Evolutionary conservation across 2,329 filamentous ascomycete genomes (phyloP), one percentile per base, ranked within the genome.

Genomic region (Verruconis gallopava): DNA sequence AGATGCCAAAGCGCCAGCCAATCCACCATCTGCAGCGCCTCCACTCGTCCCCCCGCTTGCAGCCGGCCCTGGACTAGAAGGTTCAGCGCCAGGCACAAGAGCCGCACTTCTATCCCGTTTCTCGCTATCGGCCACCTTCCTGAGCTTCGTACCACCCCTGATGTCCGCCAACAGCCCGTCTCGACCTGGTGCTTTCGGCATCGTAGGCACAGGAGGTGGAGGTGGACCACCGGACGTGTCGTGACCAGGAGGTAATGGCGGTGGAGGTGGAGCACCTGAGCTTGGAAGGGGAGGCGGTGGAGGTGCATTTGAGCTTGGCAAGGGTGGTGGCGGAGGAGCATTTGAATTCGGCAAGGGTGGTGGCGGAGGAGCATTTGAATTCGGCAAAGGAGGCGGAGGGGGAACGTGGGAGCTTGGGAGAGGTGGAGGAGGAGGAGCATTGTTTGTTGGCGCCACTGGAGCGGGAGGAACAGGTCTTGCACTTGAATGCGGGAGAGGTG

Each of bases 51-150:
- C 58, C 18, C 71, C 71, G 36, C 72, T 63, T 5, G 74, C 63
- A 43, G 73, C 53, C 44, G 46, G 46, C 9, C 38, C 18, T 25
- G 43, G 40, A 11, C 9, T 46, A 21, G 55, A 39, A 12, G 56
- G 46, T 32, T 59, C 59, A 18, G 42, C 15, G 13, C 75, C 77
- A 37, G 70, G 68, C 34, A 85, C 73, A 22, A 68, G 55, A 19
- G 79, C 81, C 3, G 52, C 70, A 60, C 81, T 85, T 48, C 82
- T 72, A 60, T 88, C 81, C 51, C 74, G 68, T 58, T 88, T 83
- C 59, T 84, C 68, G 46, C 54, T 62, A 46, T 76, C 72, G 48
- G 81, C 77, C 21, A 89, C 81, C 62, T 88, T 89, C 63, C 79
- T 85, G 53, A 91, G 68, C 17, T 55, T 55, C 18, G 77, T 66